Conservation (phyloP, 768 basidiomycete species). For the Kockovaella imperatae region DNA sequence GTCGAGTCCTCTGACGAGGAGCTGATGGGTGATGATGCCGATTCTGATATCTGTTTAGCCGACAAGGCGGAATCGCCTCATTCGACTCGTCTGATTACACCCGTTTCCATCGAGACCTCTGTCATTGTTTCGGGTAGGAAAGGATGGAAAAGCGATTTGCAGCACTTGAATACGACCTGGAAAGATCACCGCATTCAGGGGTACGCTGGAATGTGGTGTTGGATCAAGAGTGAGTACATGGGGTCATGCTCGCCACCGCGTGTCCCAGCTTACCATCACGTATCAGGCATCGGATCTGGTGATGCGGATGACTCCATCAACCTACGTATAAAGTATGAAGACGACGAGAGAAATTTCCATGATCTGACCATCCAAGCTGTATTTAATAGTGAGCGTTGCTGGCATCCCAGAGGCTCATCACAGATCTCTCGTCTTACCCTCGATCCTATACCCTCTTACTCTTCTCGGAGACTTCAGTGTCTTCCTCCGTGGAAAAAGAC, state of each 20-base stretch:
- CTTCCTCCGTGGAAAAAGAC: slow-evolving; percentile 2
- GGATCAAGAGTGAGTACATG: slow-evolving; percentile 8
- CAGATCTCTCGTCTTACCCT: slow-evolving; percentile 14
- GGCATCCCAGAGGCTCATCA: not conserved
- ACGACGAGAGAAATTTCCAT: slow-evolving; percentile 13
- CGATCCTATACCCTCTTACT: slow-evolving; percentile 3
- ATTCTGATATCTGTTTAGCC: too few species aligned
- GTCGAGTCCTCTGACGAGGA: too few species aligned
- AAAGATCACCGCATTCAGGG: slow-evolving; percentile 14
- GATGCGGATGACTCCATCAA: slow-evolving; percentile 14
- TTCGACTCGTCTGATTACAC: too few species aligned
- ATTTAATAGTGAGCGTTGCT: slow-evolving; percentile 11
- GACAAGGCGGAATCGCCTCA: too few species aligned
- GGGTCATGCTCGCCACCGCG: too few species aligned
- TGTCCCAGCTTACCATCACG: too few species aligned
- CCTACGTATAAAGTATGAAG: slow-evolving; percentile 14
- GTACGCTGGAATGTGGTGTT: slow-evolving; percentile 23
- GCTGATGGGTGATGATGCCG: too few species aligned
- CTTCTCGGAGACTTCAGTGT: not conserved
- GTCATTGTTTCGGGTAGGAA: slow-evolving; percentile 2
- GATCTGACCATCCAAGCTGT: slow-evolving; percentile 7
- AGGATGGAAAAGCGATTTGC: slow-evolving; percentile 17
- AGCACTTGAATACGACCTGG: slow-evolving; percentile 2
- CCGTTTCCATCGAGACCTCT: too few species aligned
- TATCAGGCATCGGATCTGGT: slow-evolving; percentile 9